Conservation (phyloP, 2,329 filamentous ascomycete genomes). For the Clonostachys rhizophaga region DNA sequence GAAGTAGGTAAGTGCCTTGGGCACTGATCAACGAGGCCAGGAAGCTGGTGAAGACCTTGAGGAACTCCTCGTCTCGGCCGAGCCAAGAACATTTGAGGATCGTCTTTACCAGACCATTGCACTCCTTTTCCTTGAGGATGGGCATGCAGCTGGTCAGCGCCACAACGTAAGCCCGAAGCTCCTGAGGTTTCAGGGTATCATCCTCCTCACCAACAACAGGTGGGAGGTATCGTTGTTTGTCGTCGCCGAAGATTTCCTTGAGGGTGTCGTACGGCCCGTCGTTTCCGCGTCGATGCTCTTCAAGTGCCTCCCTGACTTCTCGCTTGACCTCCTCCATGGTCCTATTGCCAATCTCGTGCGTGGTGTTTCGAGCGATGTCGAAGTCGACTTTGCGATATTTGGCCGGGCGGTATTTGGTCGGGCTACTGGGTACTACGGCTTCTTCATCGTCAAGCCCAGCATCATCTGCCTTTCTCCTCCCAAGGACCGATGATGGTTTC, state of each 20-base stretch:
- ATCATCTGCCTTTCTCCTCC: constrained; percentile 37
- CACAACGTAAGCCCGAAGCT: constrained; percentile 56
- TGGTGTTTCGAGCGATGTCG: constrained; percentile 51
- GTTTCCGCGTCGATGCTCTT: constrained; percentile 50
- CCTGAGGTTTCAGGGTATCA: constrained; percentile 44
- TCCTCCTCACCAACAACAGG: constrained; percentile 37
- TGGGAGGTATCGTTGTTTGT: constrained; percentile 33
- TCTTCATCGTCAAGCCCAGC: constrained; percentile 28
- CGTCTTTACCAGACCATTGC: constrained; percentile 51
- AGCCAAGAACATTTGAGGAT: constrained; percentile 62
- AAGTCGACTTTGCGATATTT: constrained; percentile 56
- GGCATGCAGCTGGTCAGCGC: constrained; percentile 59
- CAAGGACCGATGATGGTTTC: constrained; percentile 39
- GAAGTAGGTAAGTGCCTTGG: constrained; percentile 71
- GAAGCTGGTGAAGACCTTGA: constrained; percentile 64
- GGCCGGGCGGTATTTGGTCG: constrained; percentile 9
- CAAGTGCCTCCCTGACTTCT: constrained; percentile 50
- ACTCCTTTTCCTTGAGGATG: constrained; percentile 53
- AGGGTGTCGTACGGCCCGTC: constrained; percentile 58
- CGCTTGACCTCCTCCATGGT: constrained; percentile 51
- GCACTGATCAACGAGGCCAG: constrained; percentile 72
- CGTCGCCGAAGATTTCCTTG: constrained; percentile 52
- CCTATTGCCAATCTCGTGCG: constrained; percentile 48
- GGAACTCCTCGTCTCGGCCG: constrained; percentile 59
- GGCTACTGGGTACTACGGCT: too few relatives aligned